Base-by-base conservation (phyloP, 2,329 filamentous ascomycete species). In the Clonostachys rhizophaga region DNA sequence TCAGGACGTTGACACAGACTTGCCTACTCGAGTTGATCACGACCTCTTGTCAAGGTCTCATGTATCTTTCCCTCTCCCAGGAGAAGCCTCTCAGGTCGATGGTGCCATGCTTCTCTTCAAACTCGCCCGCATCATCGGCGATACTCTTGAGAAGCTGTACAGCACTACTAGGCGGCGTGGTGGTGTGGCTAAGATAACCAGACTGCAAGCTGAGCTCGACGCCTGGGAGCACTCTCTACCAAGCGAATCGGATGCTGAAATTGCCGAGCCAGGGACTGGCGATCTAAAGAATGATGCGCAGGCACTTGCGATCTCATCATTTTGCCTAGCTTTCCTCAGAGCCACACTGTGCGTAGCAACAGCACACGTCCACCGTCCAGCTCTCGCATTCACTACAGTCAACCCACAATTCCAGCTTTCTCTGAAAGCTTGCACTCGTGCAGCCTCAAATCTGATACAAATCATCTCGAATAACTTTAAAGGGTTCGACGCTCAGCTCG, bases 1-100 rank as follows among this genome's bases (percentile, higher is more conserved):
- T 17, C 54, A 57, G 37, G 57, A 59, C 14, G 57, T 59, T 4
- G 56, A 59, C 24, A 56, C 56, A 1, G 56, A 59, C 34, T 46
- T 56, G 3, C 56, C 57, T 5, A 57, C 50, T 12, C 49, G 54
- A 12, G 49, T 59, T 3, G 55, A 59, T 16, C 54, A 58, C 36
- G 54, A 57, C 16, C 54, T 58, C 1, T 33, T 60, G 3, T 55
- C 56, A 3, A 47, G 50, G 13, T 51, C 55, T 7, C 51, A 54
- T 6, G 49, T 58, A 12, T 47, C 52, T 2, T 60, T 59, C 14
- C 57, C 57, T 16, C 20, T 59, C 6, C 58, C 56, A 2, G 56
- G 55, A 11, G 57, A 59, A 9, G 34, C 47, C 2, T 54, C 57
- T 1, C 56, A 58, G n/a, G 54, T 59, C 3, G 55, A 58, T 39